Evolutionary conservation across 352 stramenopile species (phyloP).

Genomic region (Phytopythium helicoides): DNA sequence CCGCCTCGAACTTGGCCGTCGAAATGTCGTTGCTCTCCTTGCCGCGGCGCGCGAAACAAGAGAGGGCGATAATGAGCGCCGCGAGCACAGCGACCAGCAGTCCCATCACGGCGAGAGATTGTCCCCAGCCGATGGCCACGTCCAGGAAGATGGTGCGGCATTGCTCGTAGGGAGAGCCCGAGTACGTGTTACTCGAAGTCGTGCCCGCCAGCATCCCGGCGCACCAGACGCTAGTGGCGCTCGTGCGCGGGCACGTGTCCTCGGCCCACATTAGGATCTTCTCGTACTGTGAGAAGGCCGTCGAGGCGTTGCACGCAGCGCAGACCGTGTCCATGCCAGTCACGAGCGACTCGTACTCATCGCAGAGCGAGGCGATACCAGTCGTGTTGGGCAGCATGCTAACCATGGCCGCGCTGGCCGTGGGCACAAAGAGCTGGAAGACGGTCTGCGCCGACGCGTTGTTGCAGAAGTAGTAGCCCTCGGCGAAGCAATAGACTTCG

Average conservation of each 20-base stretch:
- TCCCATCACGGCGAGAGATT: slow-evolving; percentile 48
- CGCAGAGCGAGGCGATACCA: slow-evolving; percentile 58
- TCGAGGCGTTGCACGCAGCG: slow-evolving; percentile 52
- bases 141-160: slow-evolving; percentile 68
- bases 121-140: slow-evolving; percentile 62
- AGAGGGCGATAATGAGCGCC: slow-evolving; percentile 50
- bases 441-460: slow-evolving; percentile 58
- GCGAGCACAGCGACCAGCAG: slow-evolving; percentile 45
- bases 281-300: slow-evolving; percentile 60
- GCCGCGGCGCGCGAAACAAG: slow-evolving; percentile 58
- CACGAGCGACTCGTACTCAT: slow-evolving; percentile 24
- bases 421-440: slow-evolving; percentile 62
- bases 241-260: slow-evolving; percentile 51
- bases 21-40: slow-evolving; percentile 15
- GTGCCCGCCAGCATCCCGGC: slow-evolving; percentile 47
- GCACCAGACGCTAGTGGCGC: slow-evolving; percentile 53
- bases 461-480: slow-evolving; percentile 84
- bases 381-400: slow-evolving; percentile 56
- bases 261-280: slow-evolving; percentile 71
- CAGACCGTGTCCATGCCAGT: slow-evolving; percentile 41
- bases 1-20: slow-evolving; percentile 2
- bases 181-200: slow-evolving; percentile 43
- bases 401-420: slow-evolving; percentile 27
- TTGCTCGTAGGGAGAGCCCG: slow-evolving; percentile 70
- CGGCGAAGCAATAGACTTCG: slow-evolving; percentile 81